Base-by-base conservation (phyloP, 179 eudicot genomes). In the Beta lomatogona region DNA sequence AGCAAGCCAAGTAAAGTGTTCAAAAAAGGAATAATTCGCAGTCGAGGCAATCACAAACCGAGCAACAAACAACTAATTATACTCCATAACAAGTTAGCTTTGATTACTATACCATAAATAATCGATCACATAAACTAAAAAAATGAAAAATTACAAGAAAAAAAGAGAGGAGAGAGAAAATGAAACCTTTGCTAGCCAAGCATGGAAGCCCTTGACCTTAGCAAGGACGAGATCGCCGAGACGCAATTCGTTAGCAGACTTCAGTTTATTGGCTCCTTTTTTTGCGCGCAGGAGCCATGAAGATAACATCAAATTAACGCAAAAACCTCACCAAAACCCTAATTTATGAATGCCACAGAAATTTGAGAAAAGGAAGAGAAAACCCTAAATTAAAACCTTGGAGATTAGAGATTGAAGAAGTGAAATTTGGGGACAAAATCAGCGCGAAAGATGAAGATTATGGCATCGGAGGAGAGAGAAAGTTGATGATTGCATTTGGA, bases 141-240 rank as follows among this genome's bases (percentile, higher is more conserved):
- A n/a, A n/a, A n/a, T n/a, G n/a, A n/a, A n/a, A n/a, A n/a, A n/a
- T n/a, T n/a, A n/a, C n/a, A n/a, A n/a, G n/a, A n/a, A 1, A 53
- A 22, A 9, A 31, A 16, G n/a, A 14, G 15, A 50, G n/a, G 54
- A 16, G 11, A 48, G 12, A 61, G 9, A 66, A 25, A 15, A 52
- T 67, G 84, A 9, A 67, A 96, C 99, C 99, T 94, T 94, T 75
- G 99, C 99, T 80, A 98, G 98, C 98, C 99, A 94, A 66, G 96
- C 88, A 67, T 97, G 99, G 75, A 89, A 92, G 0, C 99, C 99
- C 88, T 92, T 91, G 75, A 94, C 98, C 87, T 96, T 96, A 76
- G 99, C 99, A 57, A 96, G 98, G 60, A 96, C 99, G 28, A 96
- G 98, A 92, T 96, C 99, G 74, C 98, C 99, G 75, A 96, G 79